These are phyloP conservation scores for Diversispora epigaea DNA, from an alignment of 192 early-diverging fungal genomes.

Conservation along the genomic window DNA sequence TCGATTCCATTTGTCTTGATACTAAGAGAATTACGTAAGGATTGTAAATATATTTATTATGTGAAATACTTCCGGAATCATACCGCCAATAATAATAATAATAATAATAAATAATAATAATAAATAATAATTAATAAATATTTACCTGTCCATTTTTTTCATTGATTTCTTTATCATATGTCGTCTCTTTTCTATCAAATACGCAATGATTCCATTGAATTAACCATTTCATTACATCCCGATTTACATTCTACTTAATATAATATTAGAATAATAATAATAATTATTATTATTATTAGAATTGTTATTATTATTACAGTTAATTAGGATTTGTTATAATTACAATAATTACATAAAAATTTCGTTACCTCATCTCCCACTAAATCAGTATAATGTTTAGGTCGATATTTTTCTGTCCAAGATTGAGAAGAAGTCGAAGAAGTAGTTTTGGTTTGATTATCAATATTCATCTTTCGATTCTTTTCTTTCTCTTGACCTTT, in stretches of 20 bases:
- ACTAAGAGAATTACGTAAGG: constrained; percentile 1
- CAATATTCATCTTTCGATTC: no score
- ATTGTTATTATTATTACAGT: constrained; percentile 30
- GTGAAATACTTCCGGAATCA: no score
- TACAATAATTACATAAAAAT: no score
- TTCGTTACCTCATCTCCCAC: constrained; percentile 75
- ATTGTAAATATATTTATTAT: neutral
- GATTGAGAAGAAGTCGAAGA: constrained; percentile 28
- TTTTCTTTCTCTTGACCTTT: no score
- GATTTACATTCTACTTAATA: constrained; percentile 63
- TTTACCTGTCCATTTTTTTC: neutral
- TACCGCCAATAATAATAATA: no score
- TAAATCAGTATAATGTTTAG: constrained; percentile 78
- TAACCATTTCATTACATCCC: constrained; percentile 89
- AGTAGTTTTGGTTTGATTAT: no score
- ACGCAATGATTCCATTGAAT: constrained; percentile 97
- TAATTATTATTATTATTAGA: neutral
- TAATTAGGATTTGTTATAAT: no score
- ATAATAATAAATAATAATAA: neutral
- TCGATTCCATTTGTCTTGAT: constrained; percentile 50
- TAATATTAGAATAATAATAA: neutral
- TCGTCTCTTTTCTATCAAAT: constrained; percentile 53
- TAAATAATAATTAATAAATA: neutral
- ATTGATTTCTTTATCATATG: neutral
- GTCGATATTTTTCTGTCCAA: constrained; percentile 93